A percentile compares a stretch with the other conserved stretches of the same genome.
Evolutionary conservation across 768 basidiomycete genomes (phyloP).

Genomic region (Termitomyces sp.): DNA sequence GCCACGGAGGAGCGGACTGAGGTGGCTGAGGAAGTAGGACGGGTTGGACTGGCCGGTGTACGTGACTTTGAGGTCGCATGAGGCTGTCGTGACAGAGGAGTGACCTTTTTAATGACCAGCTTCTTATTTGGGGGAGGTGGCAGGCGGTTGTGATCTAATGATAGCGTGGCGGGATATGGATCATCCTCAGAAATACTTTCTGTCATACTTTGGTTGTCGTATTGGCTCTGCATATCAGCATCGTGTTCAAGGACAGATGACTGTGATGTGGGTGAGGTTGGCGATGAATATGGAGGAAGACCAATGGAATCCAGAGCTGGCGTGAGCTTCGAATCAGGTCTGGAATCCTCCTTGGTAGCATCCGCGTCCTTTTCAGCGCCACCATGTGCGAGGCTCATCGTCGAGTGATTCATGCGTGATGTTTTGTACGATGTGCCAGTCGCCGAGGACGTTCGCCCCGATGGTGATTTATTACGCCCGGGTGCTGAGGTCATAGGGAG

Average conservation of each 20-base stretch:
- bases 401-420: constrained; percentile 28
- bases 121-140: constrained; percentile 2
- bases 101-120: constrained; percentile 8
- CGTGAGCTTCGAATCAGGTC: constrained; percentile 74
- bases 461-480: constrained; percentile 13
- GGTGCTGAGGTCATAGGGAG: constrained; percentile 11
- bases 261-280: constrained; percentile 12
- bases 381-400: constrained; percentile 11
- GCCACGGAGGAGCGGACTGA: constrained; percentile 24
- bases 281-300: constrained; percentile 10
- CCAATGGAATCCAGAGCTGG: constrained; percentile 29
- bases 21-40: constrained; percentile 25
- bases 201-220: neutral
- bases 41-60: constrained; percentile 1
- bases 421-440: constrained; percentile 38
- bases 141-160: constrained; percentile 11
- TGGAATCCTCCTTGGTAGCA: constrained; percentile 21
- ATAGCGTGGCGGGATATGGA: constrained; percentile 2
- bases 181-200: neutral
- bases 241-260: constrained; percentile 17
- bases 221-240: neutral
- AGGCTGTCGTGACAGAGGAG: constrained; percentile 1
- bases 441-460: constrained; percentile 21
- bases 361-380: constrained; percentile 18
- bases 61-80: neutral